Percentiles rank a stretch among this genome's conserved stretches.
Conservation (phyloP, 768 basidiomycete species). For the Naematelia encephala region DNA sequence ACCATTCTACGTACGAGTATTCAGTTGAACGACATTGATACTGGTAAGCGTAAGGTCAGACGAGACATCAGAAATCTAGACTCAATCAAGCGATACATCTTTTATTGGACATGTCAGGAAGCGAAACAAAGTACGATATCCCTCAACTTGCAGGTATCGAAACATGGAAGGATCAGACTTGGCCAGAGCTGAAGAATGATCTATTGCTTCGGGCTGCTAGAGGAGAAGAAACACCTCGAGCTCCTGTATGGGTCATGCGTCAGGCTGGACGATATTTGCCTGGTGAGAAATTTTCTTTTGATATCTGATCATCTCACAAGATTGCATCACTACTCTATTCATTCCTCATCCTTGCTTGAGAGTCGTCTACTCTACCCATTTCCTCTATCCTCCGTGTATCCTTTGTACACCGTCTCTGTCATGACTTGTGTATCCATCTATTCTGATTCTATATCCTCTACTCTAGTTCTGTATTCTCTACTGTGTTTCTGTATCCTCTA, state of each 20-base stretch:
- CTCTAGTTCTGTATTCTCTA: too few relatives aligned
- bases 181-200: constrained; percentile 67
- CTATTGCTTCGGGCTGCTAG: constrained; percentile 78
- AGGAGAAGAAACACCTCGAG: constrained; percentile 83
- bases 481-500: too few relatives aligned
- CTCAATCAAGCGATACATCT: too few relatives aligned
- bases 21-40: too few relatives aligned
- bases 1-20: too few relatives aligned
- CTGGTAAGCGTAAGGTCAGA: too few relatives aligned
- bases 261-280: constrained; percentile 95
- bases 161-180: constrained; percentile 27
- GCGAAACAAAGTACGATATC: constrained; percentile 7
- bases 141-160: constrained; percentile 14
- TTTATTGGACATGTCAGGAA: not conserved
- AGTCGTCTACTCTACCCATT: not conserved
- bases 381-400: not conserved
- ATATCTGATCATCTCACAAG: too few relatives aligned
- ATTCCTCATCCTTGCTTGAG: not conserved
- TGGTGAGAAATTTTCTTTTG: too few relatives aligned
- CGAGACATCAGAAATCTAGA: not conserved
- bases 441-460: too few relatives aligned
- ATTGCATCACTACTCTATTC: not conserved
- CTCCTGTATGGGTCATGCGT: constrained; percentile 98
- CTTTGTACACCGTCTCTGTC: too few relatives aligned
- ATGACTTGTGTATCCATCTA: too few relatives aligned